Conservation (phyloP, 345 rosid species). For the Pelargonium nanum region DNA sequence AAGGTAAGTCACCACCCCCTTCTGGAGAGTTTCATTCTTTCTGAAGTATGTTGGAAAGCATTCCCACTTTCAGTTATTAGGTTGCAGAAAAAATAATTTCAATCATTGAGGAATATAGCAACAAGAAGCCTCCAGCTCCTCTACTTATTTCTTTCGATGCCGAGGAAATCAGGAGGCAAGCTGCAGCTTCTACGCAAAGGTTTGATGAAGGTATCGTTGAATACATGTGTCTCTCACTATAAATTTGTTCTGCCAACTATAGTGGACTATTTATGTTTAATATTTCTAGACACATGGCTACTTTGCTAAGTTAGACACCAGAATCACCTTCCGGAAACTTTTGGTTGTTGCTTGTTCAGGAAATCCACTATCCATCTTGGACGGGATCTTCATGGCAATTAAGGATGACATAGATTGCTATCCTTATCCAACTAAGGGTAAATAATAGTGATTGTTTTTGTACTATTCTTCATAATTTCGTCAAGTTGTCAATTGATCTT, state of each 20-base stretch:
- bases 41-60: slow-evolving; percentile 1
- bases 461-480: neutral
- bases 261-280: no score
- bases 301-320: slow-evolving; percentile 3
- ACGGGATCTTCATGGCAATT: slow-evolving; percentile 77
- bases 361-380: slow-evolving; percentile 62
- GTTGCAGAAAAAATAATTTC: slow-evolving; percentile 54
- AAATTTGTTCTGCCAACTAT: no score
- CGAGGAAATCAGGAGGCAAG: slow-evolving; percentile 58
- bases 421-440: slow-evolving; percentile 67
- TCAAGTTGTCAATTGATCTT: slow-evolving; percentile 4
- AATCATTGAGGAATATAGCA: slow-evolving; percentile 40
- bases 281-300: neutral
- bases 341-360: slow-evolving; percentile 35
- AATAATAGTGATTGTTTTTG: slow-evolving; percentile 2
- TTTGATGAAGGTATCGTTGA: slow-evolving; percentile 52
- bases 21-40: neutral
- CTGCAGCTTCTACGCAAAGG: slow-evolving; percentile 73
- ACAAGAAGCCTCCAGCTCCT: slow-evolving; percentile 53
- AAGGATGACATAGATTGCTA: slow-evolving; percentile 84
- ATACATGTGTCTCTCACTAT: neutral
- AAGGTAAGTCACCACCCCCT: slow-evolving; percentile 29
- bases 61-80: slow-evolving; percentile 25
- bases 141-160: slow-evolving; percentile 48
- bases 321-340: slow-evolving; percentile 1